Conservation (phyloP, 441 rosid genomes). For the Gossypium trilobum region DNA sequence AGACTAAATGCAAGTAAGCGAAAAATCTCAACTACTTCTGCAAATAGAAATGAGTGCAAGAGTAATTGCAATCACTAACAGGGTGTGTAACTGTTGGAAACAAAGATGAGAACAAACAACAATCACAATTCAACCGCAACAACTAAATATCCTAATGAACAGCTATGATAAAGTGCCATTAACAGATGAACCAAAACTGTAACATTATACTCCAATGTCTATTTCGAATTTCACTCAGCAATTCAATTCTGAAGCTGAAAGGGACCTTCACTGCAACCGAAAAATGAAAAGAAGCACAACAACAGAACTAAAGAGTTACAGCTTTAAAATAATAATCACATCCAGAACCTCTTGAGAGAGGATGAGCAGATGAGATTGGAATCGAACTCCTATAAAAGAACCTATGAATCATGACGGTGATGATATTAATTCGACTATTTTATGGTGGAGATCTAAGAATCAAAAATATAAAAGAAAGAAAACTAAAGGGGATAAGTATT, state of each 20-base stretch:
- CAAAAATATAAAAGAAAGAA: background rate
- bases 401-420: background rate
- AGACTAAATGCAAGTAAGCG: background rate
- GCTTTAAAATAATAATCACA: background rate
- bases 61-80: background rate
- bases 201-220: background rate
- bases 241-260: background rate
- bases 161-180: background rate
- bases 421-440: background rate
- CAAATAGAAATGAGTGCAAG: background rate
- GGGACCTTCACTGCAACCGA: background rate
- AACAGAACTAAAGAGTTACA: background rate
- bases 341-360: background rate
- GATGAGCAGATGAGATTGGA: background rate
- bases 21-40: background rate
- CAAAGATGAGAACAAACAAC: background rate
- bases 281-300: background rate
- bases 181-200: background rate
- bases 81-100: background rate
- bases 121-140: background rate
- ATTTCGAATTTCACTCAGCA: background rate
- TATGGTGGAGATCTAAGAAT: conserved; percentile 16
- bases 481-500: conserved; percentile 13
- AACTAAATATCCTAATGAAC: background rate
- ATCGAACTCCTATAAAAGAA: background rate